Conservation (phyloP, 805 yeast species). For the Limtongia smithiae region DNA sequence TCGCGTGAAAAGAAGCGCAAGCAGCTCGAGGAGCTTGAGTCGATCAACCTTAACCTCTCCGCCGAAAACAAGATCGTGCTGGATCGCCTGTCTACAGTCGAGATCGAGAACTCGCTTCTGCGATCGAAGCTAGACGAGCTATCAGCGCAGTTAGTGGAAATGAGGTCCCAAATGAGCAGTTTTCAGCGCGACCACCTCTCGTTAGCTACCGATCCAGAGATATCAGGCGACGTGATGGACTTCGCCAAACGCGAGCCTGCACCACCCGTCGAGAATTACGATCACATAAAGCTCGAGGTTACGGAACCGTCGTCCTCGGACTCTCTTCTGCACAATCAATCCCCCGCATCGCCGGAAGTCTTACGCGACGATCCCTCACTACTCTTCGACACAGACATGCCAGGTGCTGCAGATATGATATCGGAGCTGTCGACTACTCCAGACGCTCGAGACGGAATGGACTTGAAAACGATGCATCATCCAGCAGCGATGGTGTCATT, state of each 20-base stretch:
- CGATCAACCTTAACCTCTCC: slow-evolving; percentile 15
- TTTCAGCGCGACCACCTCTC: background rate
- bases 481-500: slow-evolving; percentile 29
- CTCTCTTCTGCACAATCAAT: background rate
- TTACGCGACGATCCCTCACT: background rate
- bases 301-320: slow-evolving; percentile 1
- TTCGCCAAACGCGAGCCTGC: background rate
- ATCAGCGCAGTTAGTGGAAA: slow-evolving; percentile 1
- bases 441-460: slow-evolving; percentile 19
- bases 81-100: slow-evolving; percentile 16
- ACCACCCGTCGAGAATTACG: no score
- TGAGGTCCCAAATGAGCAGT: slow-evolving; percentile 8
- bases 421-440: slow-evolving; percentile 13
- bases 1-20: slow-evolving; percentile 93
- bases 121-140: slow-evolving; percentile 16
- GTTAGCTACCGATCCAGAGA: background rate
- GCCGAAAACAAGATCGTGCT: slow-evolving; percentile 14
- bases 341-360: no score
- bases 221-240: background rate
- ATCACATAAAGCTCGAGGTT: background rate
- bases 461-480: slow-evolving; percentile 30
- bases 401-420: slow-evolving; percentile 4
- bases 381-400: slow-evolving; percentile 2
- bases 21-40: slow-evolving; percentile 80
- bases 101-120: slow-evolving; percentile 19